Evolutionary conservation across 2,329 filamentous ascomycete genomes (phyloP), one percentile per base, ranked within the genome.

Genomic region (Zasmidium citrigriseum): DNA sequence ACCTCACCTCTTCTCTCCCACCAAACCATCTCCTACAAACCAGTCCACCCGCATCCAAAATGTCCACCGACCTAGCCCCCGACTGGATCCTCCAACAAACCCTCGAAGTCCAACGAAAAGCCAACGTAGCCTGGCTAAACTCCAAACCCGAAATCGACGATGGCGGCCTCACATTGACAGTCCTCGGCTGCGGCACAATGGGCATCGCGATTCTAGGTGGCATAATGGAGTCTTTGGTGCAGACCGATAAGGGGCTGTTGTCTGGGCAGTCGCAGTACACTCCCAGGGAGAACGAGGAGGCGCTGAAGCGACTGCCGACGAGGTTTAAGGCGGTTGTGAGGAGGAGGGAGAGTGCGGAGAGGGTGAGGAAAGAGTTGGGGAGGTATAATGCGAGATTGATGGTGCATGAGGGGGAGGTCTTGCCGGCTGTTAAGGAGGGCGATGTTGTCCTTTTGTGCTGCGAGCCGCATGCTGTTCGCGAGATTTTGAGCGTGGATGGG

Each of bases 141-240:
- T 54, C 55, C 18, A 64, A 67, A 54, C 65, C 61, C 4, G 62
- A 66, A 51, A 58, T 66, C n/a, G 53, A 60, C 14, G 58, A 64
- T 49, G 63, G 52, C 38, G 74, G 74, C 66, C 82, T 92, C 64
- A 93, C 89, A 64, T 82, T 96, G 78, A 85, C 90, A 61, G 85
- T 95, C 62, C 82, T 96, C 58, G 91, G 91, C 68, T 95, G 90
- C 75, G 91, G 90, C 89, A 93, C 87, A 54, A 90, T 96, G 86
- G 91, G 91, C 59, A 90, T 90, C 60, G 90, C 90, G 58, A 93
- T 96, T 66, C 84, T 96, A 57, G 87, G 84, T 55, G 91, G 91
- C 63, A 88, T 96, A 70, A 83, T 96, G 66, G 80, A 85, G 60
- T 90, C 89, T 11, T 82, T 95, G 46, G 67, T 81, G 75, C 56